Evolutionary conservation across 306 rosid species (phyloP).

Genomic region (Cotoneaster glaucophyllus): DNA sequence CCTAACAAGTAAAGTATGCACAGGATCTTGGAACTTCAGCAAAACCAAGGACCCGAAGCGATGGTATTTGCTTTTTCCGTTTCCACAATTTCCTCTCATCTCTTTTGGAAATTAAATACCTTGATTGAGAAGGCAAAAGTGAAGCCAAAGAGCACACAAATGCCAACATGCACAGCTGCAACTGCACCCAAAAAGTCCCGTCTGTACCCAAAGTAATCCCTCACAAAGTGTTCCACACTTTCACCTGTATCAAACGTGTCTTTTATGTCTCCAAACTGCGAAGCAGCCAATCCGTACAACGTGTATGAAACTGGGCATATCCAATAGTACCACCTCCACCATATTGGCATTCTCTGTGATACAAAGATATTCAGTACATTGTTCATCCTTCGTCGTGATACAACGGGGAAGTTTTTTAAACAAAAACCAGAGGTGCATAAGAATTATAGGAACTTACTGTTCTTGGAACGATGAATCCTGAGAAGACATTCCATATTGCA

Average conservation of each 20-base stretch:
- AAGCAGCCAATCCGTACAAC: conserved; percentile 24
- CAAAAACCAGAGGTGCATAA: not conserved
- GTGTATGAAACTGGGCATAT: conserved; percentile 32
- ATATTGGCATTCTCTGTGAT: conserved; percentile 31
- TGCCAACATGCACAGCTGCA: conserved; percentile 24
- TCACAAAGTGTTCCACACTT: conserved; percentile 22
- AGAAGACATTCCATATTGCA: conserved; percentile 36
- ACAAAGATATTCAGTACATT: not conserved
- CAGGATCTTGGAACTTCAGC: not conserved
- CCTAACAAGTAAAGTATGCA: not conserved
- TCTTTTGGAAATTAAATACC: conserved; percentile 29
- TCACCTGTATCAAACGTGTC: not conserved
- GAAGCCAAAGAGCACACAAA: conserved; percentile 28
- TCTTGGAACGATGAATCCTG: conserved; percentile 34
- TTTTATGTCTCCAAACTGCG: conserved; percentile 29
- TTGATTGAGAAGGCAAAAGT: conserved; percentile 33
- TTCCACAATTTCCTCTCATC: conserved; percentile 8
- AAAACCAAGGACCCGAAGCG: not conserved
- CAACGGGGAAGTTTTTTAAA: not conserved
- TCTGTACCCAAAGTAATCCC: conserved; percentile 19
- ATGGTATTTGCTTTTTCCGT: not conserved
- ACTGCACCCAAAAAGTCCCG: conserved; percentile 21
- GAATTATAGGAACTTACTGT: conserved; percentile 9
- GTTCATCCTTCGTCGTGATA: not conserved
- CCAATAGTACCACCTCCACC: conserved; percentile 49